Conservation (phyloP, 192 early-diverging fungal genomes). For the Gryganskiella cystojenkinii region DNA sequence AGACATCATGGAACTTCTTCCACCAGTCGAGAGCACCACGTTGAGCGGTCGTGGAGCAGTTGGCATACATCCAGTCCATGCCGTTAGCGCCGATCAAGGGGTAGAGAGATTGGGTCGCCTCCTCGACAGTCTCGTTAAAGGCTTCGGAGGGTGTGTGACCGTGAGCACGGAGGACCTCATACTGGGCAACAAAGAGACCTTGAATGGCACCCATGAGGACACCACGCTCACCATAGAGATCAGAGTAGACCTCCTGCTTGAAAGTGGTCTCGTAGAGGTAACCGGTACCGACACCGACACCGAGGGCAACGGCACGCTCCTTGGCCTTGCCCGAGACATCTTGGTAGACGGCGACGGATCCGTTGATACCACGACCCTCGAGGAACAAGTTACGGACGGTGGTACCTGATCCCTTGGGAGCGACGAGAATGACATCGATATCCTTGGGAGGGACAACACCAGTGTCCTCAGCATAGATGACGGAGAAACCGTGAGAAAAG, state of each 20-base stretch:
- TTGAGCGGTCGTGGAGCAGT: slow-evolving; percentile 96
- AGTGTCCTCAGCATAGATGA: slow-evolving; percentile 94
- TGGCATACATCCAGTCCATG: slow-evolving; percentile 97
- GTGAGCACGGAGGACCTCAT: slow-evolving; percentile 92
- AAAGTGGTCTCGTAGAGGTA: slow-evolving; percentile 99
- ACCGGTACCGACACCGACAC: slow-evolving; percentile 94
- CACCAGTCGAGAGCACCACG: slow-evolving; percentile 98
- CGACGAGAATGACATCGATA: slow-evolving; percentile 95
- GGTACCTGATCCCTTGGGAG: slow-evolving; percentile 95
- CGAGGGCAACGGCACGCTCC: slow-evolving; percentile 91
- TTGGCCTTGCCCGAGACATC: slow-evolving; percentile 94
- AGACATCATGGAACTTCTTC: slow-evolving; percentile 90
- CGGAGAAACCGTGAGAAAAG: slow-evolving; percentile 97
- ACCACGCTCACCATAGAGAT: slow-evolving; percentile 97
- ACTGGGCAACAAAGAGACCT: slow-evolving; percentile 95
- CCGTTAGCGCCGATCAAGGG: slow-evolving; percentile 96
- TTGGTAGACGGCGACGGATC: slow-evolving; percentile 94
- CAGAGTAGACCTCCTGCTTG: slow-evolving; percentile 96
- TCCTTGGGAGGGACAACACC: slow-evolving; percentile 90
- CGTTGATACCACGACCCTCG: slow-evolving; percentile 97
- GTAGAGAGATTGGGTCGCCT: slow-evolving; percentile 97
- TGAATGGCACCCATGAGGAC: slow-evolving; percentile 99
- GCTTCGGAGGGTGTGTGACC: slow-evolving; percentile 98
- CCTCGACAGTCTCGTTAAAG: slow-evolving; percentile 99
- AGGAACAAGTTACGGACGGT: slow-evolving; percentile 97